These are phyloP conservation scores for Calonectria pteridis DNA, from an alignment of 2,329 filamentous ascomycete species.

Conservation along the genomic window DNA sequence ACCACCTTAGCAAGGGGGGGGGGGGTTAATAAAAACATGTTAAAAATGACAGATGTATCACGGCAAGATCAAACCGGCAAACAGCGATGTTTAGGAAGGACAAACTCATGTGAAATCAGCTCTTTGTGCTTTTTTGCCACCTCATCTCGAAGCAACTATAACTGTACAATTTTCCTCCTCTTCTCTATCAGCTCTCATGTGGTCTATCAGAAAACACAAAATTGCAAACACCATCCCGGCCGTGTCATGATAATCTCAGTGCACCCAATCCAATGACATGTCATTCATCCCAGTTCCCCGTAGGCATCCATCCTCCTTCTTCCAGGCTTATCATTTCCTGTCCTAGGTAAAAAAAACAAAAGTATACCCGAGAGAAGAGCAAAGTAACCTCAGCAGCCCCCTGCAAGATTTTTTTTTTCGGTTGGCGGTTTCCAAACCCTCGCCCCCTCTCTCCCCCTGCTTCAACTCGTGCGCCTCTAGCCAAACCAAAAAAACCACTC, in stretches of 20 bases:
- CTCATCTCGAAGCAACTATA: constrained; percentile 34
- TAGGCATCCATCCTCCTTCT: background rate
- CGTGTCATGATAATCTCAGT: constrained; percentile 4
- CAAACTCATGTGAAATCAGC: constrained; percentile 20
- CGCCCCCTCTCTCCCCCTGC: constrained; percentile 22
- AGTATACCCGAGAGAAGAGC: constrained; percentile 1
- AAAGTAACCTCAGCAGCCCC: constrained; percentile 17
- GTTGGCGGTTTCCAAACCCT: constrained; percentile 35
- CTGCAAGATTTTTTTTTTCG: constrained; percentile 22
- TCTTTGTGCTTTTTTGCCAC: constrained; percentile 23
- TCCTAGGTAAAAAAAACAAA: constrained; percentile 1
- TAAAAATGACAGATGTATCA: background rate
- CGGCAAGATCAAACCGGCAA: background rate
- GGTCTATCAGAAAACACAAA: constrained; percentile 31
- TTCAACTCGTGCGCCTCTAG: constrained; percentile 36
- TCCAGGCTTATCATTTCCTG: background rate
- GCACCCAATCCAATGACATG: background rate
- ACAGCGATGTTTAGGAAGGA: background rate
- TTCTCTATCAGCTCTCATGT: constrained; percentile 30
- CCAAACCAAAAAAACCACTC: constrained; percentile 26
- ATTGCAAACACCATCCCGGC: constrained; percentile 19
- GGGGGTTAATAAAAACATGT: background rate
- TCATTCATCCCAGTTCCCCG: constrained; percentile 7
- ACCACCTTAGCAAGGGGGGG: background rate
- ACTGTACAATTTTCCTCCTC: constrained; percentile 38